Evolutionary conservation across 1,284 basidiomycete genomes (phyloP), one percentile per base, ranked within the genome.

Genomic region (Cutaneotrichosporon cutaneum): DNA sequence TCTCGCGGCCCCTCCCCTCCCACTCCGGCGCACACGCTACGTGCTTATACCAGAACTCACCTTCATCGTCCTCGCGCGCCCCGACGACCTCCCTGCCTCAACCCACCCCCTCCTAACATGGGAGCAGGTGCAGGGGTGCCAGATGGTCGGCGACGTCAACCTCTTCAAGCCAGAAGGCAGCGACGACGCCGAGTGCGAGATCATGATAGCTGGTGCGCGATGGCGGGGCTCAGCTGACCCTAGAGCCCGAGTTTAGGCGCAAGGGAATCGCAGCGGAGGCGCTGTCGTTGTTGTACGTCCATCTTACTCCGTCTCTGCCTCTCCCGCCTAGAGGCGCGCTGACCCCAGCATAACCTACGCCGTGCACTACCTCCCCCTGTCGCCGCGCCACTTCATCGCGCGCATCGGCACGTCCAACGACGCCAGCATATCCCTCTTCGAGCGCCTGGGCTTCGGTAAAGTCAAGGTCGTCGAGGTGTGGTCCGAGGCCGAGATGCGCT

Each of bases 131-230:
- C 14, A 32, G 3, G 21, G 10, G 2, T 66, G 64, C 48, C 39
- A 16, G 13, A 68, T 65, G 66, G 44, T 68, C 27, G 66, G 66
- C 9, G 66, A 68, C 42, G 66, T 68, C 27, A 65, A 68, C 51
- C 44, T 71, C 64, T 48, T 67, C 60, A 13, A 71, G 61, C 50
- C 73, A 26, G 85, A 86, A 36, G 72, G 79, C 14, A 77, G 82
- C 32, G 82, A 82, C 30, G 86, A 82, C 56, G 83, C 86, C 22
- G 91, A 94, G 70, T 81, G 83, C 60, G 84, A 86, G 73, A 86
- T 94, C 65, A 95, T 94, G 92, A 88, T 95, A 68, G 90, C 90
- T 56, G 86, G 88, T 85, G 64, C 59, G 82, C 9, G n/a, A n/a
- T n/a, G n/a, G n/a, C n/a, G n/a, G n/a, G n/a, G n/a, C 3, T 1